These are phyloP conservation scores for Xylariaceae sp. DNA, from an alignment of 2,329 filamentous ascomycete species.

Conservation along the genomic window DNA sequence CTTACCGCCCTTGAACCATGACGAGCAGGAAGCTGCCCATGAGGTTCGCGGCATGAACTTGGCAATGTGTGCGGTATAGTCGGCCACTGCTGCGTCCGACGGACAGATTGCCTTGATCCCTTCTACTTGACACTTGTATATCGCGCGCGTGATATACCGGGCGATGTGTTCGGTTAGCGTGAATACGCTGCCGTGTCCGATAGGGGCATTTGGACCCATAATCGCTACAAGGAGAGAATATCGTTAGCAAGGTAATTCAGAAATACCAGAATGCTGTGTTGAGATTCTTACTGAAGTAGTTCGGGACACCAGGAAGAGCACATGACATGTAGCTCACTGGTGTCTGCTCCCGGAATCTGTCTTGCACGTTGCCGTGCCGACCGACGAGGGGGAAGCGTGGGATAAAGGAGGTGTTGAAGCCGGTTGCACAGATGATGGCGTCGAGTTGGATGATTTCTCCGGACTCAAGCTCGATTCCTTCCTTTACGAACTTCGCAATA, in stretches of 20 bases:
- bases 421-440: slow-evolving; percentile 53
- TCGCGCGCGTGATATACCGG: slow-evolving; percentile 44
- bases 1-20: slow-evolving; percentile 47
- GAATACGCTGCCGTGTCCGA: slow-evolving; percentile 47
- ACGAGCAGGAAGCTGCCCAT: slow-evolving; percentile 44
- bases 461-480: slow-evolving; percentile 44
- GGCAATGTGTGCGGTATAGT: slow-evolving; percentile 46
- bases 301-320: slow-evolving; percentile 47
- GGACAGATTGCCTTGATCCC: slow-evolving; percentile 44
- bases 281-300: slow-evolving; percentile 47
- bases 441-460: slow-evolving; percentile 49
- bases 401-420: slow-evolving; percentile 50
- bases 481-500: slow-evolving; percentile 42
- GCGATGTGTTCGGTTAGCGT: slow-evolving; percentile 49
- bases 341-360: slow-evolving; percentile 39
- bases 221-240: slow-evolving; percentile 35
- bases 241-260: slow-evolving; percentile 5
- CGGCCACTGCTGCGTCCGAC: slow-evolving; percentile 42
- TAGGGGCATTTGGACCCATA: slow-evolving; percentile 48
- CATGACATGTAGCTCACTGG: slow-evolving; percentile 51
- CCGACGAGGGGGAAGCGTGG: slow-evolving; percentile 48
- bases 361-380: slow-evolving; percentile 46
- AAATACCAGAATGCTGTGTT: not conserved
- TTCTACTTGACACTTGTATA: slow-evolving; percentile 47
- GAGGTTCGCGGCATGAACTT: slow-evolving; percentile 50